Evolutionary conservation across 352 stramenopile genomes (phyloP).

Genomic region (Pythium grandisporangium): DNA sequence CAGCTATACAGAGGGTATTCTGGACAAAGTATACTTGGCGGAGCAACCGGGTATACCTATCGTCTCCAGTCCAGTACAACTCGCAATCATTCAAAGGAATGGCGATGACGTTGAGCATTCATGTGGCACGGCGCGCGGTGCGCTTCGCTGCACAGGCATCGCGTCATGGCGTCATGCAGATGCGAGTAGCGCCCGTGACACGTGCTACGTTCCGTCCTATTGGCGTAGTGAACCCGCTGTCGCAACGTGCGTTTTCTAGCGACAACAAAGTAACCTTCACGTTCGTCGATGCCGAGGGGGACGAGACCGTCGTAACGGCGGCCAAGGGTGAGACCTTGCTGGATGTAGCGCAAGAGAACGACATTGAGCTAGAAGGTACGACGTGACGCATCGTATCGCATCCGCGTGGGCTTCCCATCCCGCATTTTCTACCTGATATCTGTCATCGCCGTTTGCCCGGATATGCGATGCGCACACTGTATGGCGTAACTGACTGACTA

Average conservation of each 20-base stretch:
- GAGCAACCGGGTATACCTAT: too few relatives aligned
- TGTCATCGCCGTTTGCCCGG: too few relatives aligned
- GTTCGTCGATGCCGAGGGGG: constrained; percentile 79
- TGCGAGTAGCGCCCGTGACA: not conserved
- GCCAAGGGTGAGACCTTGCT: constrained; percentile 71
- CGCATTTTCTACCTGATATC: too few relatives aligned
- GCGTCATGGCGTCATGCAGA: not conserved
- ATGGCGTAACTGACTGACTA: too few relatives aligned
- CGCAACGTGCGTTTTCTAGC: constrained; percentile 25
- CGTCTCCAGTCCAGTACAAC: too few relatives aligned
- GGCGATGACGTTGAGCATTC: not conserved
- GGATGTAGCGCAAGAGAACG: constrained; percentile 89
- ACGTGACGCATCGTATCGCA: not conserved
- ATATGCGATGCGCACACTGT: too few relatives aligned
- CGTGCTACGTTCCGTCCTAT: not conserved
- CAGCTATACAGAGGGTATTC: too few relatives aligned
- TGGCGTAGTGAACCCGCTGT: not conserved
- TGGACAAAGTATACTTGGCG: too few relatives aligned
- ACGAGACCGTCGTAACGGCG: constrained; percentile 57
- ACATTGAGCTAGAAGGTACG: constrained; percentile 87
- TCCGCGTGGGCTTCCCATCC: not conserved
- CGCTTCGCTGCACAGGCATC: not conserved
- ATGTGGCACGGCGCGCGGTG: not conserved
- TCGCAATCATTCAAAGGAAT: too few relatives aligned
- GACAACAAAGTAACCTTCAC: constrained; percentile 65